Evolutionary conservation across 345 rosid genomes (phyloP).

Genomic region (Mangifera indica): DNA sequence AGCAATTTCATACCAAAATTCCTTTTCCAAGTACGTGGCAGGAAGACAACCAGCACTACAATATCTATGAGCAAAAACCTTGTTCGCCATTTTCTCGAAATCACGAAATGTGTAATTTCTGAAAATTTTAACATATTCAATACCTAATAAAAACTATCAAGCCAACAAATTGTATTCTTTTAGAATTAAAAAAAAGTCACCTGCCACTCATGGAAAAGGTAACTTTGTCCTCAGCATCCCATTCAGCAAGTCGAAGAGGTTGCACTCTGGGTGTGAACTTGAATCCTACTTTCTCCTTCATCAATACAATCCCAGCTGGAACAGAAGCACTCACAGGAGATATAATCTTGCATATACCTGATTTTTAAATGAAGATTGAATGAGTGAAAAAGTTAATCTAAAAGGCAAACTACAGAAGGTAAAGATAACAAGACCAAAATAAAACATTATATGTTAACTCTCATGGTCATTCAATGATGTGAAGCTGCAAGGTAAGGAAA

Average conservation of each 20-base stretch:
- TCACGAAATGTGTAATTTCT: slow-evolving; percentile 95
- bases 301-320: slow-evolving; percentile 92
- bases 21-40: slow-evolving; percentile 90
- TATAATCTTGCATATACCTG: slow-evolving; percentile 94
- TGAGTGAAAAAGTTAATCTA: background rate
- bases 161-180: slow-evolving; percentile 9
- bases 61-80: slow-evolving; percentile 91
- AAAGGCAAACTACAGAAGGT: background rate
- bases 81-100: slow-evolving; percentile 98
- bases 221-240: slow-evolving; percentile 90
- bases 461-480: background rate
- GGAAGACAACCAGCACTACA: slow-evolving; percentile 90
- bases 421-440: background rate
- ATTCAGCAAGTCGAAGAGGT: slow-evolving; percentile 96
- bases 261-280: slow-evolving; percentile 98
- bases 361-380: slow-evolving; percentile 8
- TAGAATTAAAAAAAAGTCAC: slow-evolving; percentile 42
- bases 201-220: slow-evolving; percentile 99
- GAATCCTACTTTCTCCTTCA: slow-evolving; percentile 84
- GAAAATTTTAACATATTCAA: slow-evolving; percentile 41
- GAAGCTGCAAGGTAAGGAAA: background rate
- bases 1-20: slow-evolving; percentile 97
- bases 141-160: slow-evolving; percentile 23
- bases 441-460: background rate
- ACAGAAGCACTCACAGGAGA: slow-evolving; percentile 83